Base-by-base conservation (phyloP, 768 basidiomycete genomes). In the Hemileccinum impolitum region DNA sequence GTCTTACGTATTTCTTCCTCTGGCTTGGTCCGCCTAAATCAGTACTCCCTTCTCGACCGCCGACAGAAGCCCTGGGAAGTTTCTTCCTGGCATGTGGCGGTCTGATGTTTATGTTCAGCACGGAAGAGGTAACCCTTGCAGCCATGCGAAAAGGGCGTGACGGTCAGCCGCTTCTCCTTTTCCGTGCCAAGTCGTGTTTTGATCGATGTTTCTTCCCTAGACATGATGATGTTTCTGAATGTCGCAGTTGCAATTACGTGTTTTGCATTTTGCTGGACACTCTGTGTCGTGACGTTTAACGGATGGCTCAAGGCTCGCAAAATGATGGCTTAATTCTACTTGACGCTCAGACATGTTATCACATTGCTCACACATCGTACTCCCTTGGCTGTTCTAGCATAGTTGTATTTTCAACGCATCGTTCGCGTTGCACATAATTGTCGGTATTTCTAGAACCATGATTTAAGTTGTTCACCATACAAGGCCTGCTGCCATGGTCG, bases 1-100 rank as follows among this genome's bases (percentile, higher is more conserved):
- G 86, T 62, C 59, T 94, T 34, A 97, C 94, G 2, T 98, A 97
- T 65, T 90, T 94, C 72, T 93, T 97, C 80, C 75, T 95, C 35
- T 97, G 89, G 89, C 75, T 94, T 39, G 75, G 77, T 25, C 94
- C 94, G 12, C 87, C 91, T 7, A 76, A 77, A 12, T 92, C 90
- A 2, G 75, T 85, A n/a, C 78, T 91, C 13, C 95, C 95, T 2
- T 90, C 89, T 13, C 82, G 94, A 9, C 95, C 95, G 6, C 95
- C 94, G 0, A 94, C 94, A 0, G 95, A 98, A 72, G 87, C 87
- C 6, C 70, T 98, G 35, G 90, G 86, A 14, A 80, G 89, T 50
- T 90, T 97, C 69, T 88, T 87, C 70, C 74, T 94, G 43, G 80
- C 93, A 7, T 86, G 85, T 47, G 94, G 94, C 39, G 95, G 95